Evolutionary conservation across 768 basidiomycete species (phyloP).

Genomic region (Mycena chlorophos): DNA sequence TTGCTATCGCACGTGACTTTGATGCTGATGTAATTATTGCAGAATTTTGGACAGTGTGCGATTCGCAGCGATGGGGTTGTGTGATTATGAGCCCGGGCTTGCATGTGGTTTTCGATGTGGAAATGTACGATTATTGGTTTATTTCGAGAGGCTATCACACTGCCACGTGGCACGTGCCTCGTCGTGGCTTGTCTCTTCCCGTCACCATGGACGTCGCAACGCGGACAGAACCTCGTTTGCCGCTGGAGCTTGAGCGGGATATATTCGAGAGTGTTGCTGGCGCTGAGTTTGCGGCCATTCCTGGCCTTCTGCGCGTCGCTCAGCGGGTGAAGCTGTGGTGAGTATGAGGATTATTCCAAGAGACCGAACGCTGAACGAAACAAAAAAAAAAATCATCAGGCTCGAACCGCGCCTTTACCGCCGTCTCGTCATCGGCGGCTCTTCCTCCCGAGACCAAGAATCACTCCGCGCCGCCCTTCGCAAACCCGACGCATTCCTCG

Average conservation of each 20-base stretch:
- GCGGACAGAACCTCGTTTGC: background rate
- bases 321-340: background rate
- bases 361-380: background rate
- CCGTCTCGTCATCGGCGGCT: background rate
- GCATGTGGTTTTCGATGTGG: too few species aligned
- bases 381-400: background rate
- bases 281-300: background rate
- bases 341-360: background rate
- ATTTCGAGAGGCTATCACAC: too few species aligned
- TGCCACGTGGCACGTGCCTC: too few species aligned
- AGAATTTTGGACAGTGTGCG: constrained; percentile 21
- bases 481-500: background rate
- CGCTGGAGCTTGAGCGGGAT: background rate
- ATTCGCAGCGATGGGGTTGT: constrained; percentile 22
- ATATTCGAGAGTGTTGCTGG: background rate
- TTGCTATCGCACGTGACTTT: background rate
- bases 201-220: too few species aligned
- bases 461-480: background rate
- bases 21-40: background rate
- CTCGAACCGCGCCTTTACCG: background rate
- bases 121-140: too few species aligned
- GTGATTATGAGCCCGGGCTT: constrained; percentile 1
- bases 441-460: background rate
- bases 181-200: too few species aligned
- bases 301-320: background rate